These are phyloP conservation scores for Nitzschia putrida DNA, from an alignment of 108 stramenopile species.

Conservation along the genomic window DNA sequence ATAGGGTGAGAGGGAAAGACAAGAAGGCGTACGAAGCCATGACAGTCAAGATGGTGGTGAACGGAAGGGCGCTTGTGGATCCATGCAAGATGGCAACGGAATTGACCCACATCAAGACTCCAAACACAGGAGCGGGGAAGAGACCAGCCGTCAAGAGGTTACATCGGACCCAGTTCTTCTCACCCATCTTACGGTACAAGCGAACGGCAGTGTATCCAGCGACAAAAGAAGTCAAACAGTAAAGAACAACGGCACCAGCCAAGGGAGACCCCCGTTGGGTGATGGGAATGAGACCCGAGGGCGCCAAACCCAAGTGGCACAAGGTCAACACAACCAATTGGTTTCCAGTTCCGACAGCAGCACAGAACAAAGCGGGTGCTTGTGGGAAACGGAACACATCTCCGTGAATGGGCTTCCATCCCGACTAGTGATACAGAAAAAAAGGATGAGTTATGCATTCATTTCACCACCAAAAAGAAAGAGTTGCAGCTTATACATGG, in stretches of 20 bases:
- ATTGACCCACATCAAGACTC: slow-evolving; percentile 91
- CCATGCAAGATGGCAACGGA: slow-evolving; percentile 87
- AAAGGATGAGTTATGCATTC: no score
- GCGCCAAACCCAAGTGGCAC: slow-evolving; percentile 84
- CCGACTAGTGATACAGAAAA: no score
- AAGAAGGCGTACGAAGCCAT: no score
- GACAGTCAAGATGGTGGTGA: slow-evolving; percentile 93
- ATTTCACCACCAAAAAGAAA: no score
- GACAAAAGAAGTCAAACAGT: no score
- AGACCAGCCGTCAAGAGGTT: slow-evolving; percentile 78
- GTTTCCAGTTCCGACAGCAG: no score
- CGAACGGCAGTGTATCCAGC: no score
- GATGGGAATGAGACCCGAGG: slow-evolving; percentile 83
- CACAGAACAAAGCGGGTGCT: no score
- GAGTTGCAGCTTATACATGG: no score
- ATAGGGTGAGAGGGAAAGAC: no score
- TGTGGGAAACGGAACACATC: no score
- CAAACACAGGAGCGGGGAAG: slow-evolving; percentile 85
- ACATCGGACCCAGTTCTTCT: slow-evolving; percentile 91
- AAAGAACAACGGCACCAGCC: slow-evolving; percentile 87
- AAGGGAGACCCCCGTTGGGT: slow-evolving; percentile 93
- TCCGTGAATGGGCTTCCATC: no score
- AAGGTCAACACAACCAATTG: slow-evolving; percentile 82
- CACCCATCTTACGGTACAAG: slow-evolving; percentile 89
- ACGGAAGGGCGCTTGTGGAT: slow-evolving; percentile 93